Evolutionary conservation across 306 rosid species (phyloP), one percentile per base, ranked within the genome.

Genomic region (Fagus crenata): DNA sequence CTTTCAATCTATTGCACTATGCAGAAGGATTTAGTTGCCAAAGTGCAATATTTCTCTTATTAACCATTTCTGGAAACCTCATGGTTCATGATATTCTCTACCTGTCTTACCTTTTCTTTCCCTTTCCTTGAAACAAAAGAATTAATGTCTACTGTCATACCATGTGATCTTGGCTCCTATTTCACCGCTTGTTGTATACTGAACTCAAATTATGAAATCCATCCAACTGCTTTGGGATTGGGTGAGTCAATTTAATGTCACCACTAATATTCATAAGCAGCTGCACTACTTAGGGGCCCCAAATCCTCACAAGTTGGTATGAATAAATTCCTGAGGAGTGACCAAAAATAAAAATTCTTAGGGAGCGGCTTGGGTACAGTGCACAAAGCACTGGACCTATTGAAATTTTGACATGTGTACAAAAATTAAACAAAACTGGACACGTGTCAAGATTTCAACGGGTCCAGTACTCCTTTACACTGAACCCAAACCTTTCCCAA

Each of bases 201-300:
- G 7, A 31, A 60, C 6, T 31, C 14, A 46, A 46, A 11, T 22
- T 58, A 58, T 3, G 13, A 31, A 8, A 31, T 33, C 36, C 6
- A 60, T 12, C 7, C 70, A 60, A 60, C 71, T 43, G 7, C 39
- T 59, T 42, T 42, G 41, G 72, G 28, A 35, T 75, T 64, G 28
- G 49, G 17, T 75, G 63, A 17, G 49, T 49, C 60, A 64, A 75
- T 63, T 75, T 49, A 75, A 49, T 35, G 79, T 75, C n/a, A 35
- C 61, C 14, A 15, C 54, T n/a, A 63, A 43, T 75, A 6, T 42
- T 59, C 7, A 61, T 61, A 32, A 33, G 43, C 60, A 61, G 35
- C 18, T 28, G 14, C 28, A 22, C 7, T 53, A 14, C 4, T 46
- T 9, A 14, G 14, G 40, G 67, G 67, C 1, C 17, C 67, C 67